Conservation (phyloP, 352 stramenopile genomes). For the Phytophthora boehmeriae region DNA sequence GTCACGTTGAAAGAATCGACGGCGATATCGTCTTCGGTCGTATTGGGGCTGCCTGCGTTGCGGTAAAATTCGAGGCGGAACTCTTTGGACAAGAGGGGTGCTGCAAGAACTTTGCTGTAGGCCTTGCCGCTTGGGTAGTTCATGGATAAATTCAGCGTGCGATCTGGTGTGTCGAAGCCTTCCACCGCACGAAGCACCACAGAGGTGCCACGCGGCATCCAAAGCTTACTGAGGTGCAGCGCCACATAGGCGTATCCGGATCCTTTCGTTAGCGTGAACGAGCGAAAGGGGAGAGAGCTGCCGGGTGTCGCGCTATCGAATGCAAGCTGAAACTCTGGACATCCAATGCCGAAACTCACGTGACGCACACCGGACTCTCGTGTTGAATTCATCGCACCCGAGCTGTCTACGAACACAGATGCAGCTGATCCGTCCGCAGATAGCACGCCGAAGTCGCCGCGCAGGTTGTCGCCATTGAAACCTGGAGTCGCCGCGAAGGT, state of each 20-base stretch:
- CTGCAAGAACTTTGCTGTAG: constrained; percentile 36
- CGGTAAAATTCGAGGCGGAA: constrained; percentile 66
- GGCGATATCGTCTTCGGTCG: constrained; percentile 2
- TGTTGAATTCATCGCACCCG: constrained; percentile 17
- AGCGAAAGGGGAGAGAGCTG: constrained; percentile 38
- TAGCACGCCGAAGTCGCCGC: constrained; percentile 12
- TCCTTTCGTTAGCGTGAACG: constrained; percentile 60
- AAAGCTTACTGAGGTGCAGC: constrained; percentile 55
- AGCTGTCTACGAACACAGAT: constrained; percentile 18
- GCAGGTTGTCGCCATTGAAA: constrained; percentile 9
- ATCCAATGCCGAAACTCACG: constrained; percentile 47
- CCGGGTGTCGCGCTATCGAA: constrained; percentile 47
- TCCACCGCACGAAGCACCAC: constrained; percentile 58
- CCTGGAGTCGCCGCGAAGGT: constrained; percentile 2
- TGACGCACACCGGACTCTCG: constrained; percentile 17
- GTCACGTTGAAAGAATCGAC: constrained; percentile 25
- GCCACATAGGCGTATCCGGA: constrained; percentile 57
- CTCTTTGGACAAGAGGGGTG: constrained; percentile 52
- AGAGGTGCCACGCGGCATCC: constrained; percentile 43
- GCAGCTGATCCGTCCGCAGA: constrained; percentile 6
- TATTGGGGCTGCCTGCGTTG: constrained; percentile 21
- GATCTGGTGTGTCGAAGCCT: constrained; percentile 39
- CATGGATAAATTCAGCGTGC: constrained; percentile 46
- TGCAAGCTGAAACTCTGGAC: constrained; percentile 51
- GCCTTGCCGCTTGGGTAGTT: constrained; percentile 34